A percentile compares a stretch with the other conserved stretches of the same genome.
phyloP scores from a whole-genome alignment of 495 filamentous ascomycete genomes.

The Trichoderma parareesei region DNA sequence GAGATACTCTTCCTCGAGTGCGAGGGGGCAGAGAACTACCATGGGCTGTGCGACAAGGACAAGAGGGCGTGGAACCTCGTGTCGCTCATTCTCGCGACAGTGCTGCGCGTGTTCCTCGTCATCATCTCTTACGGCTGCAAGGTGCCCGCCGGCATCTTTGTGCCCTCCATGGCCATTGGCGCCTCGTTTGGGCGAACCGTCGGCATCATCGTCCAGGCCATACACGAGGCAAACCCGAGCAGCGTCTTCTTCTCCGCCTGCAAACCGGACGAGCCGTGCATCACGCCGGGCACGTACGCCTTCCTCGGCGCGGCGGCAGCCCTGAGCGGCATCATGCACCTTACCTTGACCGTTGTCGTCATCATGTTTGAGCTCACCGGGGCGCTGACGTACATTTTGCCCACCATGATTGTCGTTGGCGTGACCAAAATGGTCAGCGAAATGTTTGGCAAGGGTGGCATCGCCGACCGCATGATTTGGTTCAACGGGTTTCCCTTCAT shows the following conservation, averaged over 20 bases:
- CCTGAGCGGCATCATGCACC: conserved; percentile 96
- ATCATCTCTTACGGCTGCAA: conserved; percentile 98
- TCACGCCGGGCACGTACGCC: conserved; percentile 93
- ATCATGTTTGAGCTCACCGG: conserved; percentile 98
- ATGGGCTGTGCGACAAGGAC: conserved; percentile 75
- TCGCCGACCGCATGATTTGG: conserved; percentile 98
- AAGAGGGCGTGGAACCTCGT: conserved; percentile 74
- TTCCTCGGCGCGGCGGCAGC: conserved; percentile 92
- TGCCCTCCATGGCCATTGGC: conserved; percentile 95
- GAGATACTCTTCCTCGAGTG: conserved; percentile 94
- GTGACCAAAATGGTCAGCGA: conserved; percentile 93
- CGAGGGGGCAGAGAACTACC: conserved; percentile 84
- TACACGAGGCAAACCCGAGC: conserved; percentile 74
- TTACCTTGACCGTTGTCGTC: conserved; percentile 91
- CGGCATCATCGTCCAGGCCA: conserved; percentile 86
- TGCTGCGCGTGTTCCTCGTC: conserved; percentile 74
- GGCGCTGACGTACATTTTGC: conserved; percentile 89
- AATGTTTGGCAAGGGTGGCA: conserved; percentile 88
- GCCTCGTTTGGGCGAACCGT: conserved; percentile 89
- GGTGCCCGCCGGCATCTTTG: conserved; percentile 94
- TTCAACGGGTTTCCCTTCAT: conserved; percentile 97
- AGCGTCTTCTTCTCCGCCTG: conserved; percentile 82
- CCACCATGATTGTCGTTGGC: conserved; percentile 97
- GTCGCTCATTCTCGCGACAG: conserved; percentile 71
- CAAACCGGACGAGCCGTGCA: conserved; percentile 87